Evolutionary conservation across 2,329 filamentous ascomycete species (phyloP), one percentile per base, ranked within the genome.

Genomic region (Exophiala xenobiotica): DNA sequence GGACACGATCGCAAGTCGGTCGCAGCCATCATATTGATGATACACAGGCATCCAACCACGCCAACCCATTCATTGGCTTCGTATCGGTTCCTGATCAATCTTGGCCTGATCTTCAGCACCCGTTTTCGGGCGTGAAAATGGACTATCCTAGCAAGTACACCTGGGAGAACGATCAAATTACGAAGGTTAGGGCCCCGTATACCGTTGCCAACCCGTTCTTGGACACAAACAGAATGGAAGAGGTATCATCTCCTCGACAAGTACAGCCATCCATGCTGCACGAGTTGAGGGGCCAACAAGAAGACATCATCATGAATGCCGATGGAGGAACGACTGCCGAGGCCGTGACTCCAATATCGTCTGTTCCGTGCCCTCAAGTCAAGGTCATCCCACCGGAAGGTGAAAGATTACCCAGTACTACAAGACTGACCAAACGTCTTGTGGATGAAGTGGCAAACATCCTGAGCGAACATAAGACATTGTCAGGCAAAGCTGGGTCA

Each of bases 371-470:
- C n/a, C 35, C 29, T n/a, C 27, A 35, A 22, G 24, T 50, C 46
- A 54, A 44, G 20, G 24, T 58, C 8, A 27, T 41, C 5, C 49
- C 43, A 16, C 47, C 45, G 9, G 40, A 45, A 14, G 42, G 51
- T 5, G 33, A 50, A 7, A 18, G 39, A 9, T 33, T 37, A 20
- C 23, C 14, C 6, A 7, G 31, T 16, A 39, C 29, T 14, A 44
- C 40, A 12, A n/a, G 16, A 27, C 26, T 54, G n/a, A 16, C 29
- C 9, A 43, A 50, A 31, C 40, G 39, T 11, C 39, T 55, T 11
- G 52, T 43, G 14, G 49, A 55, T 12, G 55, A 58, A n/a, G 53
- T 58, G 42, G 22, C 46, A 22, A 19, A 39, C 7, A 52, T 59
- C 22, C 37, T 59, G 35, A 26, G 42, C 14, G 16, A 49, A 1